These are phyloP conservation scores for Monilinia vaccinii-corymbosi DNA, from an alignment of 2,329 filamentous ascomycete species.

Conservation along the genomic window DNA sequence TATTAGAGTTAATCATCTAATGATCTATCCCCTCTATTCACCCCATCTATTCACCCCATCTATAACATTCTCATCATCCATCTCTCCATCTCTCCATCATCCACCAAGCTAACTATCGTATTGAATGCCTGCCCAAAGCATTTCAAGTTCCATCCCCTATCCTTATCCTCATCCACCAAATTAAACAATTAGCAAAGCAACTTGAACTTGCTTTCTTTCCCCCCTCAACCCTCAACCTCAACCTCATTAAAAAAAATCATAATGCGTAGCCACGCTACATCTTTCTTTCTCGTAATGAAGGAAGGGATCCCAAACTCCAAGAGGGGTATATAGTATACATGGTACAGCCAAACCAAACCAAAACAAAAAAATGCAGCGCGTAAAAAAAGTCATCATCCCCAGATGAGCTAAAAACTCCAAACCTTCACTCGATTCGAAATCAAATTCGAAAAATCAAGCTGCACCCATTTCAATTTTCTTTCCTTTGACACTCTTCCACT, in stretches of 20 bases:
- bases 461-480: slow-evolving; percentile 28
- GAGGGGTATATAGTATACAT: slow-evolving; percentile 1
- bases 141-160: no score
- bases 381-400: background rate
- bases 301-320: background rate
- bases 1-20: no score
- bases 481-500: slow-evolving; percentile 40
- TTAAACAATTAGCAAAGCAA: background rate
- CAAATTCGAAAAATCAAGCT: slow-evolving; percentile 14
- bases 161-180: background rate
- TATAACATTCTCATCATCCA: background rate
- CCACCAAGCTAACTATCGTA: background rate
- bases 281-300: background rate
- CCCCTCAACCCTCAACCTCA: no score
- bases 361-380: background rate
- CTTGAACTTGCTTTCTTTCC: no score
- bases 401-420: background rate
- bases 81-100: background rate
- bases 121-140: background rate
- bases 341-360: background rate
- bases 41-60: background rate
- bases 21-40: background rate
- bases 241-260: background rate
- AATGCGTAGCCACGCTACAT: background rate
- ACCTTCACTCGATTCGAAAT: background rate